Evolutionary conservation across 2,329 filamentous ascomycete species (phyloP).

Genomic region (Colletotrichum sp.): DNA sequence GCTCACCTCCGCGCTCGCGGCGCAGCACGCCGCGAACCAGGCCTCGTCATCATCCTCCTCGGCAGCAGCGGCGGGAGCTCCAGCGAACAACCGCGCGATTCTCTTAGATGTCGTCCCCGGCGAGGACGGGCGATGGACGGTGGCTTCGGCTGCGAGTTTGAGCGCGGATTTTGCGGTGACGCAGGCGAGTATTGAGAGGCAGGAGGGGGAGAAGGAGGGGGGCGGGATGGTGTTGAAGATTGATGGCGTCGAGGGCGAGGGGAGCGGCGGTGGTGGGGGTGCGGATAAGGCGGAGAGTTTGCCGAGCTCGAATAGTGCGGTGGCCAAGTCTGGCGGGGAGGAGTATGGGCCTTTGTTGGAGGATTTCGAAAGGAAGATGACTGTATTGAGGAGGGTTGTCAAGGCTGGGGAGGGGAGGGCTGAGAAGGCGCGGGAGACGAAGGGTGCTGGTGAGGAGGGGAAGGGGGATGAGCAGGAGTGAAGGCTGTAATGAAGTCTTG

Average conservation of each 20-base stretch:
- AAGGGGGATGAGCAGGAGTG: constrained; percentile 25
- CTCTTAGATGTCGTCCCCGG: constrained; percentile 58
- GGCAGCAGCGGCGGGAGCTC: constrained; percentile 21
- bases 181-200: constrained; percentile 48
- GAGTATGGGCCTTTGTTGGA: constrained; percentile 58
- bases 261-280: constrained; percentile 24
- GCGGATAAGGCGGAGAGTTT: not conserved
- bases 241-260: constrained; percentile 54
- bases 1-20: constrained; percentile 68
- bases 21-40: constrained; percentile 29
- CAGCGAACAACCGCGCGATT: constrained; percentile 47
- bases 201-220: constrained; percentile 34
- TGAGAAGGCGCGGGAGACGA: constrained; percentile 4
- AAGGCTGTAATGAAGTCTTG: not conserved
- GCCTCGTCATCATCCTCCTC: constrained; percentile 29
- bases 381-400: constrained; percentile 56
- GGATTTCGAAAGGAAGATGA: constrained; percentile 65
- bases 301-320: constrained; percentile 32
- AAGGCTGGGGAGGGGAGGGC: constrained; percentile 46
- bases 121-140: constrained; percentile 49
- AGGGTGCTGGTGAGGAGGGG: not conserved
- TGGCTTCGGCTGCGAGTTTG: constrained; percentile 75
- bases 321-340: constrained; percentile 38
- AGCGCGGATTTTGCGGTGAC: constrained; percentile 74
- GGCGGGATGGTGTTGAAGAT: constrained; percentile 63